Base-by-base conservation (phyloP, 768 basidiomycete genomes). In the Ramaria sp. region DNA sequence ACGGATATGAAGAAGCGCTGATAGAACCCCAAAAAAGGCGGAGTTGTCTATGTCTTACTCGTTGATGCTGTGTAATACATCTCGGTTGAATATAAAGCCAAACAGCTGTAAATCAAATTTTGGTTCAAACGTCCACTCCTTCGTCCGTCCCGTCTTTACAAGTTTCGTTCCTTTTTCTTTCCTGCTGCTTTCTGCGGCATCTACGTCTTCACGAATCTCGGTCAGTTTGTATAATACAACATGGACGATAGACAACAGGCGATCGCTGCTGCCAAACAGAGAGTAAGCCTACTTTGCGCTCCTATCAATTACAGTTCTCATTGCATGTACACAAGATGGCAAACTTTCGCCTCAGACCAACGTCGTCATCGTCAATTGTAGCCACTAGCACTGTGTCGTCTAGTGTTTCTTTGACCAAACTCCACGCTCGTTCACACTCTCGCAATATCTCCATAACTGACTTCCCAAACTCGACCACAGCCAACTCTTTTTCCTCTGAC, bases 381-480 rank as follows among this genome's bases (percentile, higher is more conserved):
- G 34, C 5, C 25, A 27, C 37, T 12, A 38, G 10, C 25, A 24
- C 15, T 8, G 34, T 37, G 13, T n/a, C n/a, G n/a, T 37, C 18
- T 12, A 28, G 30, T 22, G 22, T 43, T 10, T 28, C 30, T 32
- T 48, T 43, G 24, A 15, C 38, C 63, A 65, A 45, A 57, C 73
- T 74, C 48, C 85, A 83, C 68, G 68, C 68, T 59, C 82, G 82
- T 62, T 83, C 83, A 44, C 83, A 82, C 65, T 89, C 87, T 57
- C 82, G 85, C 62, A 85, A 81, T 60, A 65, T 74, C 61, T 73
- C 76, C 58, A 57, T 65, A 52, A 67, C 70, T 51, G 59, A 64
- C 48, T 67, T 64, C 61, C 64, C 65, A 59, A 67, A 67, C 50
- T 66, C 71, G 60, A 63, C 70, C 27, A 57, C 66, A 57, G 72